A percentile compares a stretch with the other conserved stretches of the same genome.
Evolutionary conservation across 2,329 filamentous ascomycete genomes (phyloP).

Genomic region (Fusarium sp.): DNA sequence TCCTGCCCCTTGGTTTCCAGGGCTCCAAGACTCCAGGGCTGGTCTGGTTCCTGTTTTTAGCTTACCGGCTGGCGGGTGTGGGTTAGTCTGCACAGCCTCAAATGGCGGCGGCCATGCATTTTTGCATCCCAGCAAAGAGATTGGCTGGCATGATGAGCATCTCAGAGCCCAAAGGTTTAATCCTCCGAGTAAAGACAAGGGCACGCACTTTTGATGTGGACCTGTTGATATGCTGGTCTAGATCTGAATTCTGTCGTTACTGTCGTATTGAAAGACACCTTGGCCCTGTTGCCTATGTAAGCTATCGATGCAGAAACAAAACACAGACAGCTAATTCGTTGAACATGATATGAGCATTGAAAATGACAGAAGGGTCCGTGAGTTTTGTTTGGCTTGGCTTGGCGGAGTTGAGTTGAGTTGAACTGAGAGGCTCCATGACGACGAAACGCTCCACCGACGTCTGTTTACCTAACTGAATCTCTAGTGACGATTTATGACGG

Average conservation of each 20-base stretch:
- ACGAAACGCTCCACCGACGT: neutral
- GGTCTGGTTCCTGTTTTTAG: constrained; percentile 34
- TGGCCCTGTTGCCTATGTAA: neutral
- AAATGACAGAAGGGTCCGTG: neutral
- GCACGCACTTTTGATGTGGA: constrained; percentile 20
- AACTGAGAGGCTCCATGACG: neutral
- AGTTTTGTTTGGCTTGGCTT: neutral
- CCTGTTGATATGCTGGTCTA: constrained; percentile 15
- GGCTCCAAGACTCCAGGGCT: neutral
- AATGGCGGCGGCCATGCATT: constrained; percentile 24
- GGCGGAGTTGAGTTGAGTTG: neutral
- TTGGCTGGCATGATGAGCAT: constrained; percentile 6
- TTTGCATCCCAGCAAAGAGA: neutral
- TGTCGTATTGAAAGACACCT: constrained; percentile 6
- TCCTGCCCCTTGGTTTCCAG: constrained; percentile 11
- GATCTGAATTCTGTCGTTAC: constrained; percentile 17
- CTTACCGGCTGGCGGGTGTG: constrained; percentile 28
- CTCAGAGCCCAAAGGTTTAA: neutral
- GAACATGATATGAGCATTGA: neutral
- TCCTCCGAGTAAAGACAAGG: constrained; percentile 18
- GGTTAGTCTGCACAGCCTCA: constrained; percentile 33
- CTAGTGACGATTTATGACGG: neutral
- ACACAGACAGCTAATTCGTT: constrained; percentile 10
- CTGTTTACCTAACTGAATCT: constrained; percentile 19
- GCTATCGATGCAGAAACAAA: constrained; percentile 16